Conservation (phyloP, 768 basidiomycete species). For the Agaricus subrufescens region DNA sequence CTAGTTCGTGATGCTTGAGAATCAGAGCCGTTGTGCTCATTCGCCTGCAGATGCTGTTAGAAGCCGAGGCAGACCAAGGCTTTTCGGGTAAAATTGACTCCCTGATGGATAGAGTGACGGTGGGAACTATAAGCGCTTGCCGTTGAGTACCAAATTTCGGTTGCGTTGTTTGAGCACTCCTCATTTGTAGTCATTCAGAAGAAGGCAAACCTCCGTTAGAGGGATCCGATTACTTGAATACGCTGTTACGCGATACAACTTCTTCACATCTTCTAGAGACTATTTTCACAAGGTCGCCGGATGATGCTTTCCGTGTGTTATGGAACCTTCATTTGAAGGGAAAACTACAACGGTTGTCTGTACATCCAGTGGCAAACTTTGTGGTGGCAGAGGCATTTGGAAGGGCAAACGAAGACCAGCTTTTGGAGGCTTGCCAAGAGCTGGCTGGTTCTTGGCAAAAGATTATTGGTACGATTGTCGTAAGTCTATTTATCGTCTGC, state of each 20-base stretch:
- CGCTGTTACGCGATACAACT: constrained; percentile 79
- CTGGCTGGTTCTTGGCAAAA: constrained; percentile 54
- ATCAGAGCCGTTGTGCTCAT: neutral
- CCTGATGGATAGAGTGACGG: constrained; percentile 76
- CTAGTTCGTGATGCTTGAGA: neutral
- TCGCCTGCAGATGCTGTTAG: constrained; percentile 62
- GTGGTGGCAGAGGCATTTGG: constrained; percentile 80
- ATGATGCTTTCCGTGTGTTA: constrained; percentile 53
- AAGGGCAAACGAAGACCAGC: constrained; percentile 49
- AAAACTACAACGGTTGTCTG: constrained; percentile 66
- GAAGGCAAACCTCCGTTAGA: constrained; percentile 21
- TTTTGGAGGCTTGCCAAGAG: constrained; percentile 56
- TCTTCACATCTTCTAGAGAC: constrained; percentile 91
- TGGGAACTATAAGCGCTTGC: constrained; percentile 64
- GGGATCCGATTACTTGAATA: constrained; percentile 74
- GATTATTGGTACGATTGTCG: constrained; percentile 57
- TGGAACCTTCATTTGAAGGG: constrained; percentile 80
- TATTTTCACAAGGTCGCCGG: constrained; percentile 59
- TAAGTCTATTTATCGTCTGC: neutral
- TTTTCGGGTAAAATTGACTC: constrained; percentile 58
- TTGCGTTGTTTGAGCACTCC: neutral
- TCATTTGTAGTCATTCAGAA: constrained; percentile 1
- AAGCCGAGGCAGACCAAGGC: constrained; percentile 71
- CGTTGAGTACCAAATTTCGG: constrained; percentile 38
- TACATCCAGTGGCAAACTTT: constrained; percentile 93